A percentile compares a stretch with the other conserved stretches of the same genome.
These are phyloP conservation scores for Phaseolus lunatus DNA, from an alignment of 306 rosid genomes.

Conservation along the genomic window DNA sequence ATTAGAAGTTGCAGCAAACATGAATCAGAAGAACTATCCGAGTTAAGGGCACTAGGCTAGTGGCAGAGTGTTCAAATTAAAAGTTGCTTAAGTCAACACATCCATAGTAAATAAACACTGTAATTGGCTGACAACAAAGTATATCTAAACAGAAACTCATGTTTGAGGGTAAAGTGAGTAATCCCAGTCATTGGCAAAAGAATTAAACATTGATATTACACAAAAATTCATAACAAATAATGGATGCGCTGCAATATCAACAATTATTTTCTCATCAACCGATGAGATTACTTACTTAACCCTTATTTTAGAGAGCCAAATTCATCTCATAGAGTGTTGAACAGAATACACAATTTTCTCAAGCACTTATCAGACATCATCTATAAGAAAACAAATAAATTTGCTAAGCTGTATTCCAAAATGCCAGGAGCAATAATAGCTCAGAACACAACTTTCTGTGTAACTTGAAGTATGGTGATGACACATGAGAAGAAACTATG, in stretches of 20 bases:
- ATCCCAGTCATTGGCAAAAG: neutral
- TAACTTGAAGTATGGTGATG: neutral
- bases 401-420: neutral
- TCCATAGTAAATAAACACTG: neutral
- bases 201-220: neutral
- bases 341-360: constrained; percentile 7
- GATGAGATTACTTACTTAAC: neutral
- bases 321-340: neutral
- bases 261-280: neutral
- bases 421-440: neutral
- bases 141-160: neutral
- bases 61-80: neutral
- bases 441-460: constrained; percentile 21
- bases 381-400: neutral
- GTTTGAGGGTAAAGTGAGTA: neutral
- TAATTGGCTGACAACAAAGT: constrained; percentile 2
- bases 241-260: neutral
- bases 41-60: neutral
- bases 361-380: constrained; percentile 4
- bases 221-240: neutral
- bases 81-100: neutral
- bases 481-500: neutral
- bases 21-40: constrained; percentile 4
- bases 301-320: neutral
- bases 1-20: constrained; percentile 39